These are phyloP conservation scores for Cercospora brassicicola DNA, from an alignment of 2,329 filamentous ascomycete species.

Conservation along the genomic window DNA sequence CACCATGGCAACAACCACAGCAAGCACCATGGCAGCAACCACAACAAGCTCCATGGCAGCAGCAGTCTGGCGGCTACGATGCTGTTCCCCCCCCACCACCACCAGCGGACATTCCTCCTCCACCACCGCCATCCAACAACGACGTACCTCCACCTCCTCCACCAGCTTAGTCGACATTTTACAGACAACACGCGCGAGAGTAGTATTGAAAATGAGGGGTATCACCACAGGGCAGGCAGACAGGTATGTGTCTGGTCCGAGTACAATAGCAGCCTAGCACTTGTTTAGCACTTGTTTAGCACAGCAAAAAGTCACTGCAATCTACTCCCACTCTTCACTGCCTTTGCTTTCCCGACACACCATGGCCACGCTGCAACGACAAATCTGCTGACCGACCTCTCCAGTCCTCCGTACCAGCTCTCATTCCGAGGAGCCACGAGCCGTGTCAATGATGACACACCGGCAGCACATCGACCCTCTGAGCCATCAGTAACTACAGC, in stretches of 20 bases:
- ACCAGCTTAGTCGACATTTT: slow-evolving; percentile 2
- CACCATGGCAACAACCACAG: slow-evolving; percentile 37
- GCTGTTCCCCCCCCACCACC: slow-evolving; percentile 51
- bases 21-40: slow-evolving; percentile 22
- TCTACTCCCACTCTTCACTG: neutral
- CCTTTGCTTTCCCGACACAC: neutral
- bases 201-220: neutral
- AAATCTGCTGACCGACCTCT: neutral
- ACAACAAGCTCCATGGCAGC: slow-evolving; percentile 21
- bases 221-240: neutral
- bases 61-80: slow-evolving; percentile 25
- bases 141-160: slow-evolving; percentile 4
- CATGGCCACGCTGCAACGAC: neutral
- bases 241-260: neutral
- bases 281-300: neutral
- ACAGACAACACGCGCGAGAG: neutral
- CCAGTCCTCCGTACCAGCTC: neutral
- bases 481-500: neutral
- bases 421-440: neutral
- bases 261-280: neutral
- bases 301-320: neutral
- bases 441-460: neutral
- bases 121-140: slow-evolving; percentile 55
- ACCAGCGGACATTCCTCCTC: slow-evolving; percentile 62
- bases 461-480: neutral